Evolutionary conservation across 1,284 basidiomycete species (phyloP).

Genomic region (Pterula multifida): DNA sequence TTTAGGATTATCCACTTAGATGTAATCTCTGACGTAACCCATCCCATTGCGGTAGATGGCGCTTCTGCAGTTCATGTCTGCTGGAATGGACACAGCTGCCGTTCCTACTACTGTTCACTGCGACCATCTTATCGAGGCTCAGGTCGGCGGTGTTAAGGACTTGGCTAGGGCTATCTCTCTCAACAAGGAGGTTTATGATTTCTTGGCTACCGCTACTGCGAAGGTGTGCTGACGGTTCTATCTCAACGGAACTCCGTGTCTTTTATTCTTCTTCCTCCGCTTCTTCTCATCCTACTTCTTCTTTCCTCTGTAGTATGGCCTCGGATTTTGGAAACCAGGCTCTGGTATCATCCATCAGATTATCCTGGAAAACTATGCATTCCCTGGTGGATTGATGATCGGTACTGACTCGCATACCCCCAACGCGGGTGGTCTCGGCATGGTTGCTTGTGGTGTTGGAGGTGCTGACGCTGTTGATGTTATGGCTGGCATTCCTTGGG

Average conservation of each 20-base stretch:
- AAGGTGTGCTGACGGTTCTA: slow-evolving; percentile 40
- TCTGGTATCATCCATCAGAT: slow-evolving; percentile 98
- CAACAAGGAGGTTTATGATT: slow-evolving; percentile 99
- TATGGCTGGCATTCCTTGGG: slow-evolving; percentile 97
- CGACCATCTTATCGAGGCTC: slow-evolving; percentile 98
- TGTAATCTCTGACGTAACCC: slow-evolving; percentile 13
- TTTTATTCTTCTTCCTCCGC: slow-evolving; percentile 4
- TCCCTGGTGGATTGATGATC: slow-evolving; percentile 99
- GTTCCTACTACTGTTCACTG: slow-evolving; percentile 98
- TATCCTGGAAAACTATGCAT: slow-evolving; percentile 97
- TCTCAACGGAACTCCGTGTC: slow-evolving; percentile 4
- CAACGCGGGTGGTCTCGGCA: slow-evolving; percentile 97
- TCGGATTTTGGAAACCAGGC: slow-evolving; percentile 99
- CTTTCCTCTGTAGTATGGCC: slow-evolving; percentile 94
- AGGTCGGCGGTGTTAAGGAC: slow-evolving; percentile 89
- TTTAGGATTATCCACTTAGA: slow-evolving; percentile 2
- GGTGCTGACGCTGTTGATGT: slow-evolving; percentile 99
- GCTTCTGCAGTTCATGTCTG: slow-evolving; percentile 99
- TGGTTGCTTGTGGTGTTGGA: slow-evolving; percentile 98
- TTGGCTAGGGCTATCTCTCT: slow-evolving; percentile 85
- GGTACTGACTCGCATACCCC: slow-evolving; percentile 99
- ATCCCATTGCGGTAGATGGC: slow-evolving; percentile 72
- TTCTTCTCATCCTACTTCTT: slow-evolving; percentile 4
- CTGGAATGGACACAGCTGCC: slow-evolving; percentile 94
- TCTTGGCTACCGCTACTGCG: slow-evolving; percentile 93